phyloP scores from a whole-genome alignment of 352 stramenopile species.

The Globisporangium sylvaticum region DNA sequence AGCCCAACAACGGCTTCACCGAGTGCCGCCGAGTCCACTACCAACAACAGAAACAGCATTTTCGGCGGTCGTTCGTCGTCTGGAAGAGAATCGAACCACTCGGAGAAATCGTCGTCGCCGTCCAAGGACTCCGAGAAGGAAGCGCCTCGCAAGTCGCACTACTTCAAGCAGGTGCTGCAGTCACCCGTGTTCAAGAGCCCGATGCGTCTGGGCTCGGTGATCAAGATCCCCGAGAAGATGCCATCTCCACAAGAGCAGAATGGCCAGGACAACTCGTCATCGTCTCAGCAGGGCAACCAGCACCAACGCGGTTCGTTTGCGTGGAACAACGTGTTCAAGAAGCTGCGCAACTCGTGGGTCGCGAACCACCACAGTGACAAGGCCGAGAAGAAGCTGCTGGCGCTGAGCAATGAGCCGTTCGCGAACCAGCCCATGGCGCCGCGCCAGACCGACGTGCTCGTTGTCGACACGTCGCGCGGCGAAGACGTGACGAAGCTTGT shows the following conservation, averaged over 20 bases:
- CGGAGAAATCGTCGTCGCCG: conserved; percentile 15
- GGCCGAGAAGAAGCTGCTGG: conserved; percentile 64
- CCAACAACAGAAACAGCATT: background rate
- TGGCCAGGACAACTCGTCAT: conserved; percentile 20
- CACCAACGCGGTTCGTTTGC: conserved; percentile 52
- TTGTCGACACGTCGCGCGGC: conserved; percentile 76
- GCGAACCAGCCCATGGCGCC: conserved; percentile 35
- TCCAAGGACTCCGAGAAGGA: conserved; percentile 23
- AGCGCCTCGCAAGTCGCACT: conserved; percentile 61
- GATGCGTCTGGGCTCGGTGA: conserved; percentile 74
- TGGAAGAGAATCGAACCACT: conserved; percentile 9
- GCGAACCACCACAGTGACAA: conserved; percentile 54
- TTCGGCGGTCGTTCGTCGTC: conserved; percentile 12
- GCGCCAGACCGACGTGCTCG: conserved; percentile 61
- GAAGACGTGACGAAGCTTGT: conserved; percentile 83
- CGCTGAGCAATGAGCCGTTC: conserved; percentile 71
- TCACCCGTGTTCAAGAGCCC: conserved; percentile 79
- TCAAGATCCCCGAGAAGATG: conserved; percentile 54
- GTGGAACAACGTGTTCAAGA: conserved; percentile 82
- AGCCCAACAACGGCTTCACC: conserved; percentile 14
- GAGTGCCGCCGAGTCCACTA: conserved; percentile 13
- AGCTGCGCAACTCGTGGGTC: conserved; percentile 74
- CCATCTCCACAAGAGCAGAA: conserved; percentile 29
- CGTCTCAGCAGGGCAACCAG: conserved; percentile 3
- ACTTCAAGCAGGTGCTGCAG: conserved; percentile 85